Evolutionary conservation across 2,329 filamentous ascomycete genomes (phyloP), one percentile per base, ranked within the genome.

Genomic region (Botrytis byssoidea): DNA sequence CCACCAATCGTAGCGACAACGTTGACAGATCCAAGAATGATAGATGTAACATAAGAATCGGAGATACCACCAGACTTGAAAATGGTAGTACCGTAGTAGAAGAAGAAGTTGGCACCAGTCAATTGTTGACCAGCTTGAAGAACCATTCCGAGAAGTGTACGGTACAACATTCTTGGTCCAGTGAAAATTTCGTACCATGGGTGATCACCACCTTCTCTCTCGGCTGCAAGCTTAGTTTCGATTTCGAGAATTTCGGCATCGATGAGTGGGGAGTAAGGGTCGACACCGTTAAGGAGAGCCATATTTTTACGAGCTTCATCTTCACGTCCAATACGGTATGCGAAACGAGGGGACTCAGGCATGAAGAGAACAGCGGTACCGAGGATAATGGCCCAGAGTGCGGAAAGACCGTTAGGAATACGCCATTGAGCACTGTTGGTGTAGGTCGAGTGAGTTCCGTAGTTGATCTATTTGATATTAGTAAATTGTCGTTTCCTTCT

Each of bases 41-140:
- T 90, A 78, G 91, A 89, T 0, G 90, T 92, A 70, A 90, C 83
- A 78, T 91, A 93, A 69, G 87, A 88, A 83, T 93, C 88, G 42
- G 81, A 79, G 61, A 93, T 86, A 77, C 91, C 91, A 1, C 90
- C 90, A 2, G 90, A 86, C 22, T 85, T 80, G 82, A 93, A 93
- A 77, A 92, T 89, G 6, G 88, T 91, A 59, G 87, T 89, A 37
- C 70, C 87, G 78, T 90, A 92, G 81, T 89, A 89, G 81, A 91
- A 91, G 83, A 89, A 91, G 82, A 89, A 91, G 82, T 91, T 91
- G 74, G 88, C 89, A 46, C 91, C 91, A 0, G 90, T 92, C 3
- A 93, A 83, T 79, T 93, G 91, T 81, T 92, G 90, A 8, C 90
- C 87, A 60, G 88, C 87, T 81, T 92, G 89, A 2, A 93, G 85